Evolutionary conservation across 2,329 filamentous ascomycete species (phyloP), one percentile per base, ranked within the genome.

Genomic region (Aspergillus neotritici): DNA sequence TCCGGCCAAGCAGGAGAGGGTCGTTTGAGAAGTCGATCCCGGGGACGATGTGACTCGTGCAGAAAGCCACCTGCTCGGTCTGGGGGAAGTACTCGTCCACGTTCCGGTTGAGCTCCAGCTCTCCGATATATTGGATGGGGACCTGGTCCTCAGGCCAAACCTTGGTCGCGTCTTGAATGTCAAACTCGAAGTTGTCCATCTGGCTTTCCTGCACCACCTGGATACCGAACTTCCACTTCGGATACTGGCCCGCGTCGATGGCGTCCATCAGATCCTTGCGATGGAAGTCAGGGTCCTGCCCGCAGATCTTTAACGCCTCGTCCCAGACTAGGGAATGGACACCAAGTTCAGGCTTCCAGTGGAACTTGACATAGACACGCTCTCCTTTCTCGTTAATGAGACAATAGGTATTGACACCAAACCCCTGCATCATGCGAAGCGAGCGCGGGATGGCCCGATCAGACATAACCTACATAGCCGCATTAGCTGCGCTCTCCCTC

Each of bases 91-190:
- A 93, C 60, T 94, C 86, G 50, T 91, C 86, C 1, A 85, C 74
- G 47, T 87, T 91, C 41, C 78, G 77, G 72, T 93, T 90, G 5
- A 94, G 75, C 60, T 90, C 83, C 1, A 94, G 62, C 63, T 90
- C 79, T 31, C 86, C 87, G 43, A 94, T 86, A 58, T 87, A 87
- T 6, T 83, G 77, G 14, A 91, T 74, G 0, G 87, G 87, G 0
- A 89, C 71, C 0, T 82, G 66, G 10, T 91, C 84, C 59, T 93
- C 85, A 0, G 87, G 87, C 86, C 87, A 93, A 17, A 91, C 66
- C 69, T 94, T 93, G 31, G 87, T 94, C 1, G 87, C 83, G 53
- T 94, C 87, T 1, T 94, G 77, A 25, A 91, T 83, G 56, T 93
- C 87, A 48, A 93, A 91, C 5, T 91, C 87, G 48, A 91, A 94